Evolutionary conservation across 768 basidiomycete genomes (phyloP).

Genomic region (Boletus rex-veris): DNA sequence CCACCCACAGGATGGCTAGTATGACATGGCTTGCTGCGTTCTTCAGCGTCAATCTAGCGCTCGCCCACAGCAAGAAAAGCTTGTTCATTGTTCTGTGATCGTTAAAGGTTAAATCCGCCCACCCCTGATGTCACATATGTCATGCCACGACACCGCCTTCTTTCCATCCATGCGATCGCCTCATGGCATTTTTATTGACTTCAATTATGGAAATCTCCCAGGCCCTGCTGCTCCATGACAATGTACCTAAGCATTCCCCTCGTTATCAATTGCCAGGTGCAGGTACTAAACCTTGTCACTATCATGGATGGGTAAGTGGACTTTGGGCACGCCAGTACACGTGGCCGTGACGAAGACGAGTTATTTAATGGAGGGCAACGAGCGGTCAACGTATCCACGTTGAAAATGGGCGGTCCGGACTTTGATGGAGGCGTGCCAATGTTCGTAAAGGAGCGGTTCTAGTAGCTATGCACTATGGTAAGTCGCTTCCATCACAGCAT

Average conservation of each 20-base stretch:
- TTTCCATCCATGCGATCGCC: conserved; percentile 25
- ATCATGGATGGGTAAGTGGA: not conserved
- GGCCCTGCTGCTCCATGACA: not conserved
- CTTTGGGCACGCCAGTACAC: not conserved
- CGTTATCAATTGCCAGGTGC: conserved; percentile 1
- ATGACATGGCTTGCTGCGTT: not conserved
- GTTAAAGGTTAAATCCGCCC: conserved; percentile 20
- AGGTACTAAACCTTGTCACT: conserved; percentile 7
- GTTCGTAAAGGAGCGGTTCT: not conserved
- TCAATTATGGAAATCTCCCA: conserved; percentile 12
- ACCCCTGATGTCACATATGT: conserved; percentile 19
- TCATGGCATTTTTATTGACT: conserved; percentile 17
- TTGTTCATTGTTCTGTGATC: conserved; percentile 3
- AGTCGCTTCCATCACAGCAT: conserved; percentile 9
- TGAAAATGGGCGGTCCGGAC: conserved; percentile 4
- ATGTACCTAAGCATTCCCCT: conserved; percentile 1
- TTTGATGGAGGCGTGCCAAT: not conserved
- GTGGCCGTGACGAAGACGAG: not conserved
- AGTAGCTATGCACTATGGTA: not conserved
- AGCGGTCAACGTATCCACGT: not conserved
- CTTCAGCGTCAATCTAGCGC: conserved; percentile 1
- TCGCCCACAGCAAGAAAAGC: conserved; percentile 1
- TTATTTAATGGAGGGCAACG: conserved; percentile 2
- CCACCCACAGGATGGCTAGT: conserved; percentile 18
- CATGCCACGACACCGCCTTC: conserved; percentile 12